Base-by-base conservation (phyloP, 176 grass and related monocot species). In the Alloteropsis semialata region DNA sequence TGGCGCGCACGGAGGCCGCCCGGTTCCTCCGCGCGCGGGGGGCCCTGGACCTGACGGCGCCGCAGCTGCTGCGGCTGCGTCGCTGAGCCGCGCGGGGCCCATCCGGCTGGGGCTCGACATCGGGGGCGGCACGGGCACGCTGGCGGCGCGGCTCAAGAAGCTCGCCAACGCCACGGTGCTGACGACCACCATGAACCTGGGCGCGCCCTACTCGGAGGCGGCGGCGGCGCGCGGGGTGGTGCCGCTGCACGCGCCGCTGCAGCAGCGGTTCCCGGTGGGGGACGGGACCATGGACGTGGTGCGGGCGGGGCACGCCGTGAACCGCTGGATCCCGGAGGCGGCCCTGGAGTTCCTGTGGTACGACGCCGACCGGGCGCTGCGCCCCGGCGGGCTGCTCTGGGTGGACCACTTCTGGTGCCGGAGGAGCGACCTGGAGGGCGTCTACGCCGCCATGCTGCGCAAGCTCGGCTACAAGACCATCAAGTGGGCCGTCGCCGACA, bases 331-430 rank as follows among this genome's bases (percentile, higher is more conserved):
- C 76, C 95, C 95, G 30, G 84, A 82, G 79, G 77, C 77, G 65
- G 88, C 78, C 15, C 84, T 97, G 17, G 95, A 94, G 86, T 94
- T 97, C 88, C 76, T 97, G 74, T 85, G 93, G 83, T 97, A 97
- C 86, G 95, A 97, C 64, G 86, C 91, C 24, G 95, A 94, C 84
- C 43, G 95, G 6, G 92, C 84, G 88, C 85, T 97, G 65, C 90
- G 92, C 12, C 87, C 92, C 0, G 92, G 95, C 10, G 95, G 92
- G 12, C 83, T 97, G 37, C 82, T 97, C 25, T 97, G 95, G 95
- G 72, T 97, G 58, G 95, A 97, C 54, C 95, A 91, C 77, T 94
- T 97, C 84, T 97, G 86, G 84, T 97, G 95, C 92, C 85, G 87
- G 59, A 74, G 84, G 59, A 32, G 44, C 16, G 90, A 97, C 51